Conservation (phyloP, 148 eudicot species). For the Fagopyrum tataricum region DNA sequence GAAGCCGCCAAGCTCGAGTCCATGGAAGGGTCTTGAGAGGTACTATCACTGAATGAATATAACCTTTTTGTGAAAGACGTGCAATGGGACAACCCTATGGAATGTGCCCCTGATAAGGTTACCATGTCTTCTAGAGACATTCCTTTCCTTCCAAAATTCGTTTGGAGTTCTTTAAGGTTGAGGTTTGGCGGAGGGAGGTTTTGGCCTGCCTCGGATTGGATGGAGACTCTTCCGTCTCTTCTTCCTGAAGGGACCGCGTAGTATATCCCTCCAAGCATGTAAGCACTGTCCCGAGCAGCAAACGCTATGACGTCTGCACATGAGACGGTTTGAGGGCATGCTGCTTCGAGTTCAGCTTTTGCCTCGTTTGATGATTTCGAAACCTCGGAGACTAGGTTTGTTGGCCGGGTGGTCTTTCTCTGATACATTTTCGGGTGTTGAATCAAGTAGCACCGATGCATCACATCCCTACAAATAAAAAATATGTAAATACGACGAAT, state of each 20-base stretch:
- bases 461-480: slow-evolving; percentile 38
- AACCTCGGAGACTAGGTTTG: slow-evolving; percentile 31
- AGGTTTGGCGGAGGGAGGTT: slow-evolving; percentile 30
- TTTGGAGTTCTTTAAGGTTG: slow-evolving; percentile 21
- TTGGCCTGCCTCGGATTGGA: slow-evolving; percentile 3
- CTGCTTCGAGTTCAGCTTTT: slow-evolving; percentile 31
- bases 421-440: slow-evolving; percentile 25
- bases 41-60: slow-evolving; percentile 33
- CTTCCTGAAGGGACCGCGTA: slow-evolving; percentile 36
- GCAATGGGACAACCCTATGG: slow-evolving; percentile 10
- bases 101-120: slow-evolving; percentile 41
- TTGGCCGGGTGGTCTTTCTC: slow-evolving; percentile 37
- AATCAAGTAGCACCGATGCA: slow-evolving; percentile 38
- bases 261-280: slow-evolving; percentile 21
- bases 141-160: slow-evolving; percentile 25
- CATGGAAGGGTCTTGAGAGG: slow-evolving; percentile 43
- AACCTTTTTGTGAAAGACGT: slow-evolving; percentile 33
- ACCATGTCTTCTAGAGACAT: slow-evolving; percentile 36
- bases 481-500: background rate
- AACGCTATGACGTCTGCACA: slow-evolving; percentile 41
- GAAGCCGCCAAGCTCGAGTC: slow-evolving; percentile 19
- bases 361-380: slow-evolving; percentile 42
- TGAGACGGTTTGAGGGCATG: slow-evolving; percentile 37
- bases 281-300: slow-evolving; percentile 47
- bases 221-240: slow-evolving; percentile 29